A percentile compares a stretch with the other conserved stretches of the same genome.
phyloP scores from a whole-genome alignment of 1,139 yeast genomes.

The Lodderomyces jiufengensis region DNA sequence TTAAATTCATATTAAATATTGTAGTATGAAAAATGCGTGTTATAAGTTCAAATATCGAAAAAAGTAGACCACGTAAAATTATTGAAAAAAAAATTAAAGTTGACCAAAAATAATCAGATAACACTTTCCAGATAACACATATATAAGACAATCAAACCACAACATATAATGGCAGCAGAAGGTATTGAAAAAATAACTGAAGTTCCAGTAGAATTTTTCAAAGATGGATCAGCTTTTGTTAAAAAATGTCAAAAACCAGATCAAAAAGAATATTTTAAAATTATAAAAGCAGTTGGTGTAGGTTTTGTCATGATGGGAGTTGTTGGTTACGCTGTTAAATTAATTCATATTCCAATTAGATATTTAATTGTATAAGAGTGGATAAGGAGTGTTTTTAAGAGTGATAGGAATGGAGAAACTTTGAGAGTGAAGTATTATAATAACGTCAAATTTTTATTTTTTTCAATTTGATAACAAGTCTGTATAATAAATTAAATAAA shows the following conservation, averaged over 20 bases:
- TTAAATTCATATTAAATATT: no score
- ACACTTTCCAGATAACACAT: no score
- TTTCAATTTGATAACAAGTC: no score
- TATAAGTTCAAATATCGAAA: no score
- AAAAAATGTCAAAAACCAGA: slow-evolving; percentile 93
- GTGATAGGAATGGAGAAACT: no score
- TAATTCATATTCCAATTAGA: slow-evolving; percentile 95
- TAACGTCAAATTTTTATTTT: no score
- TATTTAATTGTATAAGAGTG: slow-evolving; percentile 76
- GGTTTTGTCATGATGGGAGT: slow-evolving; percentile 98
- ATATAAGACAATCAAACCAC: no score
- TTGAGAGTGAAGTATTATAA: no score
- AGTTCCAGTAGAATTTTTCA: slow-evolving; percentile 85
- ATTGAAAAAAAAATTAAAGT: not conserved
- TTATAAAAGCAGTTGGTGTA: slow-evolving; percentile 92
- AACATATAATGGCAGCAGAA: slow-evolving; percentile 47
- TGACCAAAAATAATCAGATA: no score
- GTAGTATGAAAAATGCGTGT: no score
- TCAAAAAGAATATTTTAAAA: slow-evolving; percentile 79
- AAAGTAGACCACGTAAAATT: slow-evolving; percentile 2
- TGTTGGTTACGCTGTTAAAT: slow-evolving; percentile 92
- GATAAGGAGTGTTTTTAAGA: not conserved
- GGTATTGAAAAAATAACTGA: slow-evolving; percentile 83
- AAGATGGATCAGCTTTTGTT: slow-evolving; percentile 85
- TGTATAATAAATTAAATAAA: no score